phyloP scores from a whole-genome alignment of 1,284 basidiomycete genomes.

The Malassezia pachydermatis region DNA sequence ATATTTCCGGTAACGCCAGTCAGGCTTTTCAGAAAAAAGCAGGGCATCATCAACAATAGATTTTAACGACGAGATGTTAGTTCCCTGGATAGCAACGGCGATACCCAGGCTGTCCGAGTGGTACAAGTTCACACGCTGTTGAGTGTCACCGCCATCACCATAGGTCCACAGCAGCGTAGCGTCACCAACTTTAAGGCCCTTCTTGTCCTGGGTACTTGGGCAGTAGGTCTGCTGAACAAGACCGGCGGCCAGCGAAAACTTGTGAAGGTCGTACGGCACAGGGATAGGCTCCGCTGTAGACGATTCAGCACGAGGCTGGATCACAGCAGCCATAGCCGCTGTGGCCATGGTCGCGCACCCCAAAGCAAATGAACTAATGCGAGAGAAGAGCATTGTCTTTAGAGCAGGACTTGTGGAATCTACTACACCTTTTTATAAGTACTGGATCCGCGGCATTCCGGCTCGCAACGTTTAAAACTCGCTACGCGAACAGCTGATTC shows the following conservation, averaged over 20 bases:
- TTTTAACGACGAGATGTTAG: constrained; percentile 25
- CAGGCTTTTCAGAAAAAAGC: constrained; percentile 17
- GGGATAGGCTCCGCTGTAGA: constrained; percentile 5
- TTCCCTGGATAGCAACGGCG: constrained; percentile 31
- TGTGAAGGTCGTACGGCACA: background rate
- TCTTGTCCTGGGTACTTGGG: background rate
- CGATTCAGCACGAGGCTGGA: background rate
- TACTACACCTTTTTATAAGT: too few species aligned
- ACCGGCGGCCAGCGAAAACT: constrained; percentile 12
- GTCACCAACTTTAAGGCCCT: constrained; percentile 19
- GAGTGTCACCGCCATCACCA: constrained; percentile 25
- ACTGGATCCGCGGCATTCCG: too few species aligned
- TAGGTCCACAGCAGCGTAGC: constrained; percentile 26
- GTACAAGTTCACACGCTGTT: constrained; percentile 26
- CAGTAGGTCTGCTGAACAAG: constrained; percentile 16
- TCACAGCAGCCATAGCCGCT: background rate
- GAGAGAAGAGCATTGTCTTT: background rate
- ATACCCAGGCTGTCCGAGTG: constrained; percentile 28
- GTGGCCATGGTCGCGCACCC: background rate
- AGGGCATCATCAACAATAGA: constrained; percentile 29
- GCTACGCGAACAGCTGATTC: too few species aligned
- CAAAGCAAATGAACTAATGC: background rate
- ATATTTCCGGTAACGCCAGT: constrained; percentile 21
- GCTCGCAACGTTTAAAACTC: too few species aligned
- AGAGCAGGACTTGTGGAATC: too few species aligned